Base-by-base conservation (phyloP, 2,329 filamentous ascomycete species). In the Coleophoma crateriformis region DNA sequence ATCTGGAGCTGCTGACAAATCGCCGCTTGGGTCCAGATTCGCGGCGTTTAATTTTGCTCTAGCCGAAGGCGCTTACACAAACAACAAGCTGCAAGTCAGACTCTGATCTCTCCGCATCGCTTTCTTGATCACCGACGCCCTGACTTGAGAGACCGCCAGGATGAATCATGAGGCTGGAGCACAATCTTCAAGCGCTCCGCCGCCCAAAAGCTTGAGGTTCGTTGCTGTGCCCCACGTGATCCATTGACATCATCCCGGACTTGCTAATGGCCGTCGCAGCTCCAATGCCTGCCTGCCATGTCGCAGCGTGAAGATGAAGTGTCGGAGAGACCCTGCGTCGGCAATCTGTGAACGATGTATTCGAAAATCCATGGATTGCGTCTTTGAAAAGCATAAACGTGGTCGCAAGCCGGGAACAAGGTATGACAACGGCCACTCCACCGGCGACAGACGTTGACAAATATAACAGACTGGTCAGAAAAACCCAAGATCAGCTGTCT, bases 221-320 rank as follows among this genome's bases (percentile, higher is more conserved):
- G 19, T 22, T 13, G 7, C 13, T 13, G 12, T 7, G 19, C 13
- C 20, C 41, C 41, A 44, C 41, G 41, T 44, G 41, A 44, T 44
- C 15, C 41, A 10, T 33, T 32, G 5, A 8, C 19, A 22, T 10
- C 20, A 32, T 44, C 10, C 10, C 20, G 5, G n/a, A 17, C 11
- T 32, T 32, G 32, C 41, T 33, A 10, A 44, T 12, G 3, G 19
- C 5, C 20, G 14, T 32, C 17, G n/a, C 41, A 44, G 15, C 20
- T 34, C 33, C 49, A 60, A 58, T 49, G 68, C 69, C 20, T 71
- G 68, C 50, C 59, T 69, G 8, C 54, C 61, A 50, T 71, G 69
- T 48, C 60, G 69, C 40, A 66, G 58, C 17, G 64, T 70, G 14
- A 71, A 71, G 53, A 68, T 71, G 64, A 70, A 66, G 48, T 71